Evolutionary conservation across 257 asterid species (phyloP).

Genomic region (Solanum ossicruentum): DNA sequence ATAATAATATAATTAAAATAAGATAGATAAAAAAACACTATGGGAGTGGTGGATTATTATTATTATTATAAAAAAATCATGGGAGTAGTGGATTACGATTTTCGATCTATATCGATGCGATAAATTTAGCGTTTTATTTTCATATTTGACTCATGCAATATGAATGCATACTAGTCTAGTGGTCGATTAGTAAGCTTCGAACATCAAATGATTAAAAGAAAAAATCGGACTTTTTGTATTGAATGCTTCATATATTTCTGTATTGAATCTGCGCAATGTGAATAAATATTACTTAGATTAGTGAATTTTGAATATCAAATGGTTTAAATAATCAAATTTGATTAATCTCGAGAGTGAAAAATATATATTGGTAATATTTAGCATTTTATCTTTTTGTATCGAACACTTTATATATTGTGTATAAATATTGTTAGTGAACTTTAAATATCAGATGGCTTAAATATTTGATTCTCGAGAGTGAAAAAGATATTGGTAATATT

Average conservation of each 20-base stretch:
- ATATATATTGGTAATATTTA: background rate
- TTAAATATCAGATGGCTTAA: too few relatives aligned
- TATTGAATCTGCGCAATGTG: background rate
- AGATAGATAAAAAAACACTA: background rate
- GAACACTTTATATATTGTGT: too few relatives aligned
- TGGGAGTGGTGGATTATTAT: background rate
- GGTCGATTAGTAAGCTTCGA: background rate
- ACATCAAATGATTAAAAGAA: background rate
- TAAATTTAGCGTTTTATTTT: background rate
- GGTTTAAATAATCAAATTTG: background rate
- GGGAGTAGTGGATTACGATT: background rate
- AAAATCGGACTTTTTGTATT: background rate
- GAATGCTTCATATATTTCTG: too few relatives aligned
- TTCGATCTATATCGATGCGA: background rate
- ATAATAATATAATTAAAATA: background rate
- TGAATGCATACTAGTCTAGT: background rate
- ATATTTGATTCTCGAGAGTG: too few relatives aligned
- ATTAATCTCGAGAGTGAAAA: background rate
- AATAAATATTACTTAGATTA: background rate
- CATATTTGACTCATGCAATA: background rate
- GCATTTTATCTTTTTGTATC: background rate
- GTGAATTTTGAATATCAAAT: background rate
- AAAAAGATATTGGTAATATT: too few relatives aligned
- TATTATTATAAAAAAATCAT: background rate
- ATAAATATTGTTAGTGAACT: too few relatives aligned